These are phyloP conservation scores for Dipteronia sinensis DNA, from an alignment of 345 rosid species.

Conservation along the genomic window DNA sequence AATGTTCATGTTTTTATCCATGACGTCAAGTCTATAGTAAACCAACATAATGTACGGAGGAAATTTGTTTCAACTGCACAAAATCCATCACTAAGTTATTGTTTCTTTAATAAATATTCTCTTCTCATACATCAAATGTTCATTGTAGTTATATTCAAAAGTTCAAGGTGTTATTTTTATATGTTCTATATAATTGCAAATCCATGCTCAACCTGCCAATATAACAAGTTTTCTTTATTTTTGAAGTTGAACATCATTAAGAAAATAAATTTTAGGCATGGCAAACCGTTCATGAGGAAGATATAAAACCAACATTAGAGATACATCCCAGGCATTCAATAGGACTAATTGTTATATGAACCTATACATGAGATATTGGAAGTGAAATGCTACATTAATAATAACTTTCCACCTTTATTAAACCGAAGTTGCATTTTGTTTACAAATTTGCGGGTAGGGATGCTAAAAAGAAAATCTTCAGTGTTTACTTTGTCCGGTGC, in stretches of 20 bases:
- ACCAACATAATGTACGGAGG: not conserved
- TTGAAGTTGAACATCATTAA: not conserved
- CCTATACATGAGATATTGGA: not conserved
- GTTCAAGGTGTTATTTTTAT: not conserved
- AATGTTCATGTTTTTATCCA: not conserved
- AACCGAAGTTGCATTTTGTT: not conserved
- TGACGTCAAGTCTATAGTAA: not conserved
- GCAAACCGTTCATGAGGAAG: not conserved
- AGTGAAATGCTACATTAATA: not conserved
- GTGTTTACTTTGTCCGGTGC: not conserved
- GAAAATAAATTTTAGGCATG: not conserved
- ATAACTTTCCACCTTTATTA: not conserved
- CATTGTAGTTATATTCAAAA: not conserved
- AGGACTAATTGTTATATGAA: not conserved
- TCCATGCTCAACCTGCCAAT: not conserved
- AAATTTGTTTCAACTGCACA: not conserved
- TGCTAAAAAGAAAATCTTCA: not conserved
- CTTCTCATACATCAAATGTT: not conserved
- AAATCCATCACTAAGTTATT: not conserved
- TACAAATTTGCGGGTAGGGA: not conserved
- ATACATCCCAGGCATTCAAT: not conserved
- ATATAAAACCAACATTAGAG: not conserved
- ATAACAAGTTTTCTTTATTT: no score
- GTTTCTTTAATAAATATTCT: not conserved
- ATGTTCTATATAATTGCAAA: not conserved